phyloP scores from a whole-genome alignment of 345 rosid genomes.

The Mallotus nudiflorus region DNA sequence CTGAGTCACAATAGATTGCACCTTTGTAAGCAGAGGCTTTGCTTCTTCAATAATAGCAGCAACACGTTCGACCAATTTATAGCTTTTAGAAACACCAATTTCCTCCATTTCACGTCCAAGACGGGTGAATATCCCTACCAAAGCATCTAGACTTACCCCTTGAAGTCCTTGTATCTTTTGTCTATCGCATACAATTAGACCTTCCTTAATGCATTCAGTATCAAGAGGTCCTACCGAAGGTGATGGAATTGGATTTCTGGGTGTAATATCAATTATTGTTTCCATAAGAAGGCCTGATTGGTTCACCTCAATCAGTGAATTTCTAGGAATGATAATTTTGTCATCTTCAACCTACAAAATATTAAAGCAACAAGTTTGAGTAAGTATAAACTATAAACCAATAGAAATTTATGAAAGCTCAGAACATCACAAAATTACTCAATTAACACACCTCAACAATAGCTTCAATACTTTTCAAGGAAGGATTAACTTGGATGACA shows the following conservation, averaged over 20 bases:
- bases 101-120: slow-evolving; percentile 84
- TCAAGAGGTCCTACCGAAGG: slow-evolving; percentile 82
- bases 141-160: slow-evolving; percentile 92
- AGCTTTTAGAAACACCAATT: slow-evolving; percentile 67
- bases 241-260: slow-evolving; percentile 79
- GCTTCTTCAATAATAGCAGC: slow-evolving; percentile 84
- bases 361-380: background rate
- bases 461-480: slow-evolving; percentile 88
- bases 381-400: background rate
- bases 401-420: background rate
- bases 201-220: slow-evolving; percentile 75
- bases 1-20: no score
- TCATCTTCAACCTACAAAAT: slow-evolving; percentile 86
- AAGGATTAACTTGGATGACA: slow-evolving; percentile 84
- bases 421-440: background rate
- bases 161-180: slow-evolving; percentile 82
- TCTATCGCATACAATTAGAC: slow-evolving; percentile 84
- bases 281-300: slow-evolving; percentile 99
- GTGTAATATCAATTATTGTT: slow-evolving; percentile 90
- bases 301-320: slow-evolving; percentile 89
- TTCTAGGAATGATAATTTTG: slow-evolving; percentile 82
- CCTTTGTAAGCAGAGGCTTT: slow-evolving; percentile 86
- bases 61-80: slow-evolving; percentile 71
- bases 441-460: slow-evolving; percentile 68
- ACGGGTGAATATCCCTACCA: slow-evolving; percentile 90